phyloP scores from a whole-genome alignment of 2,329 filamentous ascomycete genomes.

The Penicillium sp. region DNA sequence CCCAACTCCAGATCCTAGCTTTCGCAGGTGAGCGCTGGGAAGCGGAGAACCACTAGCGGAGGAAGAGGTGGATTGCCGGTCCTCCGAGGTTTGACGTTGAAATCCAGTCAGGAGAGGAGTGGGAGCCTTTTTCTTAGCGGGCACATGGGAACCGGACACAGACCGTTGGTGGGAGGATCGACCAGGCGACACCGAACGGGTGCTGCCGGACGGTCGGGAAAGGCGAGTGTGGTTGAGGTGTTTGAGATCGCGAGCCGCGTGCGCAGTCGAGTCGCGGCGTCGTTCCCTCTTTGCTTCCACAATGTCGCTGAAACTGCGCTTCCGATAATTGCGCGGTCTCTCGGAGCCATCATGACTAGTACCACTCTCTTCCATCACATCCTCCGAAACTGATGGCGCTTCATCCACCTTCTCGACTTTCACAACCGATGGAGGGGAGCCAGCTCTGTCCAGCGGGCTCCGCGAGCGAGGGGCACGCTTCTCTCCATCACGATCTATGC shows the following conservation, averaged over 20 bases:
- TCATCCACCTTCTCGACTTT: constrained; percentile 45
- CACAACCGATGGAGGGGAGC: constrained; percentile 38
- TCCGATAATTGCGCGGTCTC: constrained; percentile 34
- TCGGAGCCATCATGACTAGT: constrained; percentile 15
- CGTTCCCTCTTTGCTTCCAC: constrained; percentile 36
- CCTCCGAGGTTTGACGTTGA: constrained; percentile 50
- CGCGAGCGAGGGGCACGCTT: constrained; percentile 29
- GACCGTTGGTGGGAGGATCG: constrained; percentile 43
- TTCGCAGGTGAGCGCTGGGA: constrained; percentile 46
- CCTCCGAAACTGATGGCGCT: constrained; percentile 29
- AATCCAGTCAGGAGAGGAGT: constrained; percentile 48
- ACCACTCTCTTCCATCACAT: constrained; percentile 17
- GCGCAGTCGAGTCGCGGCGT: constrained; percentile 29
- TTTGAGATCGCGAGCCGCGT: constrained; percentile 32
- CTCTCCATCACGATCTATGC: constrained; percentile 33
- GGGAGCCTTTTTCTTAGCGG: constrained; percentile 44
- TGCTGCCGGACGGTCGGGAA: constrained; percentile 36
- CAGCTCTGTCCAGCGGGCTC: constrained; percentile 33
- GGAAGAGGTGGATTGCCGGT: constrained; percentile 50
- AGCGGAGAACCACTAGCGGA: constrained; percentile 50
- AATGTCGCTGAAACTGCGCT: constrained; percentile 45
- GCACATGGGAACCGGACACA: constrained; percentile 39
- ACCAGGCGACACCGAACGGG: constrained; percentile 43
- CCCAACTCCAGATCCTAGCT: constrained; percentile 45
- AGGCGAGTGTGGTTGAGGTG: constrained; percentile 33